Evolutionary conservation across 1,284 basidiomycete genomes (phyloP), one percentile per base, ranked within the genome.

Genomic region (Peniophora sp.): DNA sequence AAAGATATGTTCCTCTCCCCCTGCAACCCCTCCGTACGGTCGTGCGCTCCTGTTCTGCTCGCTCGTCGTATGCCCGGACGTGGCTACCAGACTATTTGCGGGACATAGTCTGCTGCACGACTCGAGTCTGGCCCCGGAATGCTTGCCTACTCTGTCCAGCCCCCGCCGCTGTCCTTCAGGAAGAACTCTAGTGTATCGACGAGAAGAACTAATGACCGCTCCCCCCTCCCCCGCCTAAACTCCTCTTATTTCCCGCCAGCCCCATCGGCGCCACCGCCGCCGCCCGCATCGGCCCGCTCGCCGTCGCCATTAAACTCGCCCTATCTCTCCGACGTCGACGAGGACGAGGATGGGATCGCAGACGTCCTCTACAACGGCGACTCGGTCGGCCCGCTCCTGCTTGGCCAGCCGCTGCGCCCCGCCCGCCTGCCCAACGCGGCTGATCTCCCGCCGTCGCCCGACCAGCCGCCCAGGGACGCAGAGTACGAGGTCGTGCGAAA

Each of bases 401-500:
- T 83, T 60, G 83, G 78, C 52, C 81, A 90, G 66, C 58, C 61
- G 51, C 75, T 89, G 49, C 70, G 73, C 48, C 72, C 78, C 47
- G 79, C 85, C 50, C 65, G 70, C 48, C 65, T 70, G 56, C 50
- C 47, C 45, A 49, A 54, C 22, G 53, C 20, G 15, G n/a, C 9
- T 8, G 37, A 59, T 59, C 50, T 57, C 55, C 52, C 62, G 37
- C 55, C 63, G 50, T 49, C 60, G 54, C 58, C 60, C 56, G 67
- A 70, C 57, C 59, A 69, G 54, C 67, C 70, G 61, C 71, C 75
- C 57, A 79, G 79, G 18, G 80, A 81, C 14, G 70, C 66, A 20
- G 81, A 85, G 59, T 89, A 94, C 58, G 81, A 93, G 71, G 90
- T 97, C 59, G 80, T 94, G 56, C 75, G 88, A 51, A 79, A 81